Evolutionary conservation across 164 flowering plant species (phyloP), one percentile per base, ranked within the genome.

Genomic region (Cinnamomum micranthum): DNA sequence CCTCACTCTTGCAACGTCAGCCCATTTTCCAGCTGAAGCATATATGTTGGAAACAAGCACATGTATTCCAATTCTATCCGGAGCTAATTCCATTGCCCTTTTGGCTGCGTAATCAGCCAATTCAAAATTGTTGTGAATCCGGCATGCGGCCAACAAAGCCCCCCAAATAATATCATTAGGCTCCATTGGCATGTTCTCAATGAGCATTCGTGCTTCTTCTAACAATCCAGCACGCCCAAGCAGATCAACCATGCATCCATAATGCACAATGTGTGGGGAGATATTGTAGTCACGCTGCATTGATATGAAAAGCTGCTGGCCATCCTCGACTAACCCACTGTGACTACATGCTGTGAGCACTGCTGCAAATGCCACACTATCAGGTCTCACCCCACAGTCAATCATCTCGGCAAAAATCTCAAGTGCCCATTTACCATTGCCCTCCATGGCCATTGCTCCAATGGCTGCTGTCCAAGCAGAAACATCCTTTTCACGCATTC

Each of bases 381-480:
- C 89, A 5, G 91, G 89, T 74, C 82, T 77, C 74, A 84, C 75
- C 22, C 86, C 88, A 55, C 79, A 77, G 13, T 47, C n/a, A 20
- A 84, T 73, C 92, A 87, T 86, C 76, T 83, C 80, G 14, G 78
- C 65, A 63, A 82, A 89, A 58, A 89, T 82, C 51, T 79, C 78
- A 10, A 87, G 62, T 15, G 89, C 92, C 27, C 25, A 74, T 50
- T 77, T 31, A 0, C 85, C 88, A 72, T 84, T 80, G 47, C 92
- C 92, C 15, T 75, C 78, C 86, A 83, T 81, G 50, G 89, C 87
- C 85, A 77, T 82, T 22, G 85, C 88, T 58, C 85, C 84, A 28
- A 89, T 87, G 50, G 81, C 86, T 35, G 88, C 84, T 50, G 85
- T 87, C 90, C 92, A 89, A 47, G 87, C 85, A 55, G 88, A 82